Percentiles rank a stretch among this genome's conserved stretches.
Conservation (phyloP, 257 asterid genomes). For the Fraxinus americana region DNA sequence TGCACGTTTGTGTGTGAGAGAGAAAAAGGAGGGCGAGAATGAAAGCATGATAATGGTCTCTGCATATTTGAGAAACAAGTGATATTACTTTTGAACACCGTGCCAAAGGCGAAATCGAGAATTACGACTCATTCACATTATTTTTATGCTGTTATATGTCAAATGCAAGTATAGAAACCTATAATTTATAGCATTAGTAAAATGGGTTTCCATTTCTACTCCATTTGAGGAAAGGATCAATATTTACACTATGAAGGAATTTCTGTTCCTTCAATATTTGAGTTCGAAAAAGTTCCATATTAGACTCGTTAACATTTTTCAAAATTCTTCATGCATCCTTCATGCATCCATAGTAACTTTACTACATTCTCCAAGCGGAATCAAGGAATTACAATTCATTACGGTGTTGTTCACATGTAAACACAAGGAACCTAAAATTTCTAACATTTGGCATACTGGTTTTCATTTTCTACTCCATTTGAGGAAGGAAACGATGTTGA, state of each 20-base stretch:
- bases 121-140: not conserved
- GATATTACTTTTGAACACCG: too few relatives aligned
- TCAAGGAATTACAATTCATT: not conserved
- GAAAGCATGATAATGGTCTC: too few relatives aligned
- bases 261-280: not conserved
- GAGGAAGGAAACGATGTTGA: not conserved
- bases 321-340: not conserved
- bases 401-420: not conserved
- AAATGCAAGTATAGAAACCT: not conserved
- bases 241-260: not conserved
- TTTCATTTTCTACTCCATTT: not conserved
- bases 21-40: too few relatives aligned
- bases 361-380: not conserved
- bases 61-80: too few relatives aligned
- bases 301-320: not conserved
- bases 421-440: not conserved
- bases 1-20: not conserved
- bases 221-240: not conserved
- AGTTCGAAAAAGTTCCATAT: not conserved
- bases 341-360: not conserved
- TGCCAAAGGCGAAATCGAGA: not conserved
- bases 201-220: conserved; percentile 2
- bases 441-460: not conserved
- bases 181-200: not conserved
- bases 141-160: not conserved